Evolutionary conservation across 306 rosid species (phyloP).

Genomic region (Cyclanthera cordifolia): DNA sequence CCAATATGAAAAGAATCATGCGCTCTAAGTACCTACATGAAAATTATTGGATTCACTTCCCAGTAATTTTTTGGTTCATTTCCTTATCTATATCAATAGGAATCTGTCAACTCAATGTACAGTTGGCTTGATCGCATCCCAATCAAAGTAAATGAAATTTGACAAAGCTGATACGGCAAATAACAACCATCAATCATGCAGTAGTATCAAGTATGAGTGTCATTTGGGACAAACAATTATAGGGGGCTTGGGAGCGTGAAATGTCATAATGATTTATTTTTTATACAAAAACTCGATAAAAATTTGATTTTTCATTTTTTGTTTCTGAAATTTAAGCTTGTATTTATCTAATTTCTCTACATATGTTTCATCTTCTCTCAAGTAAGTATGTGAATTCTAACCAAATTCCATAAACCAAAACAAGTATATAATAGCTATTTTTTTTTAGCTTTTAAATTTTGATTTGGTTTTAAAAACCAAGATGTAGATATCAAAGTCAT

Average conservation of each 20-base stretch:
- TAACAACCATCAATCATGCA: background rate
- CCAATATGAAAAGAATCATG: background rate
- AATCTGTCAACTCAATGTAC: background rate
- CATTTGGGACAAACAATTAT: background rate
- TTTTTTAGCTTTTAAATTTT: too few relatives aligned
- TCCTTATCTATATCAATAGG: background rate
- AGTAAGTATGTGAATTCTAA: too few relatives aligned
- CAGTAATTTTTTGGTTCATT: background rate
- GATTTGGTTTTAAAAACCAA: too few relatives aligned
- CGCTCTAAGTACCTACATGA: background rate
- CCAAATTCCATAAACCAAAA: too few relatives aligned
- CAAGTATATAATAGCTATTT: too few relatives aligned
- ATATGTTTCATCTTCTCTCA: too few relatives aligned
- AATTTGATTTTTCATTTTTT: too few relatives aligned
- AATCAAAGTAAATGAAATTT: background rate
- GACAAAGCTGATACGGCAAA: background rate
- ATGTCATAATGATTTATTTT: background rate
- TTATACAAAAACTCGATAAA: conserved; percentile 1
- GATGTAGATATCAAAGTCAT: too few relatives aligned
- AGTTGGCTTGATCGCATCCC: background rate
- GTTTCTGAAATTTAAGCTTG: too few relatives aligned
- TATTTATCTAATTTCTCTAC: too few relatives aligned
- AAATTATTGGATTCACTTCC: background rate
- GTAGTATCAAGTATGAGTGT: background rate
- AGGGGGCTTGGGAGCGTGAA: background rate